Base-by-base conservation (phyloP, 176 grass and related monocot genomes). In the Olyra latifolia region DNA sequence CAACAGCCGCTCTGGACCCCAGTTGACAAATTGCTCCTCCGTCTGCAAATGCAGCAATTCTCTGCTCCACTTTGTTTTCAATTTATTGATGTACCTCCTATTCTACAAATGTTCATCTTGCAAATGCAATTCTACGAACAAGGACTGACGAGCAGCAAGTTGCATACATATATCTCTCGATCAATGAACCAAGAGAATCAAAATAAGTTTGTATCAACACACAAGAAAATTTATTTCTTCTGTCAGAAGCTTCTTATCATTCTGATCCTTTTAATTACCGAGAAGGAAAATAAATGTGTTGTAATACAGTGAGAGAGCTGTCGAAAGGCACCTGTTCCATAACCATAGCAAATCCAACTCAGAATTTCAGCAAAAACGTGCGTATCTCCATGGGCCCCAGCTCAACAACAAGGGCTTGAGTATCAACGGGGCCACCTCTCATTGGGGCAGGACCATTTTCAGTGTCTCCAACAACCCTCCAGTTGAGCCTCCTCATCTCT, bases 301-400 rank as follows among this genome's bases (percentile, higher is more conserved):
- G 30, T 25, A 49, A 17, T 77, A 64, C 43, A 78, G 2, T 12
- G 44, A 24, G 42, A n/a, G 5, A 78, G 3, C 59, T 38, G 15
- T 38, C 58, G 20, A 29, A 22, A 62, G 24, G 42, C 43, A 48
- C 11, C 46, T 53, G 29, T 54, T 46, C 7, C 38, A 59, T 70
- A 6, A 69, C 14, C 1, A 71, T 49, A 29, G 6, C 11, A 28
- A 3, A 0, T 39, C 5, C 38, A 54, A 23, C 49, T 94, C 74
- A 94, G 65, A 97, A 88, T 74, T 87, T 88, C 48, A 97, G 57
- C 46, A 91, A 69, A 17, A 52, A 52, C 6, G 49, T 20, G 49
- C 49, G 49, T 83, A 97, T 97, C 83, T 97, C 94, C 94, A 97
- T 97, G 1, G 94, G 94, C 25, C 87, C 94, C 35, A 97, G 57